These are phyloP conservation scores for Thielaviopsis ethacetica DNA, from an alignment of 2,329 filamentous ascomycete species.

Conservation along the genomic window DNA sequence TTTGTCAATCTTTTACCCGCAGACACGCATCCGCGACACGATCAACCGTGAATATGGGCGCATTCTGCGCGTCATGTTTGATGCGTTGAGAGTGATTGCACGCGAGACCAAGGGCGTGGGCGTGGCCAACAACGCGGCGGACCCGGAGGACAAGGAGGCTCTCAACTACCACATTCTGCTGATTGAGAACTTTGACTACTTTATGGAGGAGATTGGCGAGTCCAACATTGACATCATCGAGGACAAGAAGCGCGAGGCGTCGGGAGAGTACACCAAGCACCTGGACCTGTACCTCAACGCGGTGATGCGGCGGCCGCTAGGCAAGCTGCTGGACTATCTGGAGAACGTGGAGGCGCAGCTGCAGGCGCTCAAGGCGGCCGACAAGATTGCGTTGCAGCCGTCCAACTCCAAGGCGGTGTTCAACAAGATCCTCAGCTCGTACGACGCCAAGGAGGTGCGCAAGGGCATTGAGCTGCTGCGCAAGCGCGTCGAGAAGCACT, in stretches of 20 bases:
- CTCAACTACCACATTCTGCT: constrained; percentile 94
- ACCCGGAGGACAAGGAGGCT: constrained; percentile 82
- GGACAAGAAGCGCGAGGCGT: constrained; percentile 66
- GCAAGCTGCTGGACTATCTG: constrained; percentile 79
- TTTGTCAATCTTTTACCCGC: constrained; percentile 41
- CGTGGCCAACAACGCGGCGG: constrained; percentile 27
- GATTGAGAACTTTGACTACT: constrained; percentile 99
- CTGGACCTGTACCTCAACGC: constrained; percentile 74
- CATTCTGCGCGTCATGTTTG: constrained; percentile 91
- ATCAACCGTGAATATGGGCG: constrained; percentile 79
- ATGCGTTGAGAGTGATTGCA: constrained; percentile 89
- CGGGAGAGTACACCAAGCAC: constrained; percentile 68
- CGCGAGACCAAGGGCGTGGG: constrained; percentile 43
- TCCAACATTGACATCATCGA: constrained; percentile 59
- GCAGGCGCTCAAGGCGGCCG: constrained; percentile 39
- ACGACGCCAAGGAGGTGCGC: constrained; percentile 71
- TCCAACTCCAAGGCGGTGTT: constrained; percentile 70
- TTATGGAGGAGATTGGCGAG: constrained; percentile 71
- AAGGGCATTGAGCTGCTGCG: constrained; percentile 80
- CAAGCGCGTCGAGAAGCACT: constrained; percentile 93
- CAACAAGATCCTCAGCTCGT: constrained; percentile 67
- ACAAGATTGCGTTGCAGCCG: constrained; percentile 58
- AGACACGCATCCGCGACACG: constrained; percentile 47
- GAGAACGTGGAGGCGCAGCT: constrained; percentile 71
- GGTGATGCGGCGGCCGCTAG: constrained; percentile 75